Percentiles rank a stretch among this genome's conserved stretches.
Conservation (phyloP, 192 early-diverging fungal genomes). For the Backusella tuberculispora region DNA sequence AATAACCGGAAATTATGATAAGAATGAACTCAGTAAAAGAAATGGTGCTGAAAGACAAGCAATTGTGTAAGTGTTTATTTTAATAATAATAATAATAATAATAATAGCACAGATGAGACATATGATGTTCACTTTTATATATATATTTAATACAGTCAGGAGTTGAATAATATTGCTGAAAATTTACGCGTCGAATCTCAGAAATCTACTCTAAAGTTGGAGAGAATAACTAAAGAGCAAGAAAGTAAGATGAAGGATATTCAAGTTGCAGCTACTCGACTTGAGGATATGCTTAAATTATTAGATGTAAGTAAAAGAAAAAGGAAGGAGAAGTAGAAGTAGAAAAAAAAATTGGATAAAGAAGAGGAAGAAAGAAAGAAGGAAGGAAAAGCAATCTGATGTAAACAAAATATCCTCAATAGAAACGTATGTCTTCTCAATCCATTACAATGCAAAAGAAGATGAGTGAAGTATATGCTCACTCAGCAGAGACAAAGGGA, state of each 20-base stretch:
- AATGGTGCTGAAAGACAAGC: slow-evolving; percentile 10
- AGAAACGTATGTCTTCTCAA: slow-evolving; percentile 21
- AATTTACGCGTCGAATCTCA: neutral
- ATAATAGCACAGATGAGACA: neutral
- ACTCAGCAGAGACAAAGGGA: slow-evolving; percentile 31
- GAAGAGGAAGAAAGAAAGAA: neutral
- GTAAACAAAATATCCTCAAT: neutral
- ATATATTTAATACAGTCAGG: neutral
- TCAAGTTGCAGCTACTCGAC: neutral
- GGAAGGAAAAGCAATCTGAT: too few species aligned
- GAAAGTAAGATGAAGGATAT: slow-evolving; percentile 22
- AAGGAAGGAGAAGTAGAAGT: neutral
- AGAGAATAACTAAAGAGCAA: slow-evolving; percentile 20
- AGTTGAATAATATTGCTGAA: neutral
- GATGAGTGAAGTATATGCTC: slow-evolving; percentile 20
- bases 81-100: neutral
- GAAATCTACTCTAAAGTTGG: neutral
- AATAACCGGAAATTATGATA: slow-evolving; percentile 1
- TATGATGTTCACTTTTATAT: neutral
- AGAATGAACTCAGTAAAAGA: neutral
- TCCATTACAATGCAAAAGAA: slow-evolving; percentile 24
- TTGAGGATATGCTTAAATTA: slow-evolving; percentile 19
- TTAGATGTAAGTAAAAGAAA: slow-evolving; percentile 26
- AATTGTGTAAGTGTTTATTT: neutral
- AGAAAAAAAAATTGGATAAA: neutral